phyloP scores from a whole-genome alignment of 2,329 filamentous ascomycete genomes.

The Cyphellophora europaea region DNA sequence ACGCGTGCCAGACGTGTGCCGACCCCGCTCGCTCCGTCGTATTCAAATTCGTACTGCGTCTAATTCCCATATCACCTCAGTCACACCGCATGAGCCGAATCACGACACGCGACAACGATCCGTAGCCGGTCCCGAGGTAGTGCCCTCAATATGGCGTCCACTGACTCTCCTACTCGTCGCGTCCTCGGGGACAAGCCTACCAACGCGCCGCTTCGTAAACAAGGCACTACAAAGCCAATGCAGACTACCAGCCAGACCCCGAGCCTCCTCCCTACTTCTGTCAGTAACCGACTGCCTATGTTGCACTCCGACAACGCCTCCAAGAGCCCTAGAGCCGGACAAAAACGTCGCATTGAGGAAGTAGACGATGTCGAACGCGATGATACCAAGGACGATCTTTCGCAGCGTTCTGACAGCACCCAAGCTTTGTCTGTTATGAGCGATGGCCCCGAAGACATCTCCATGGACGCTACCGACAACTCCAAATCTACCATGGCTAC shows the following conservation, averaged over 20 bases:
- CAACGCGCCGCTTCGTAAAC: conserved; percentile 15
- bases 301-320: no score
- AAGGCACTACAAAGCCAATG: conserved; percentile 7
- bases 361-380: conserved; percentile 7
- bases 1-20: no score
- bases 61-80: no score
- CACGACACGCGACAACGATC: no score
- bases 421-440: conserved; percentile 9
- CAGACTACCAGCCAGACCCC: background rate
- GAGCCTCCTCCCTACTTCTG: conserved; percentile 3
- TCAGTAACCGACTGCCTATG: no score
- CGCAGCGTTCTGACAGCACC: conserved; percentile 1
- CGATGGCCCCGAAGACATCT: background rate
- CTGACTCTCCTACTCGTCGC: conserved; percentile 13
- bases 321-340: no score
- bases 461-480: conserved; percentile 1
- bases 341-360: conserved; percentile 16
- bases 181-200: conserved; percentile 18
- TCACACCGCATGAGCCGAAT: no score
- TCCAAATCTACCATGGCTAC: background rate
- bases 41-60: no score
- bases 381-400: conserved; percentile 6
- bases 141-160: conserved; percentile 4
- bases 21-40: no score
- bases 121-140: no score